Conservation (phyloP, 768 basidiomycete species). For the Leccinum sublutescens region DNA sequence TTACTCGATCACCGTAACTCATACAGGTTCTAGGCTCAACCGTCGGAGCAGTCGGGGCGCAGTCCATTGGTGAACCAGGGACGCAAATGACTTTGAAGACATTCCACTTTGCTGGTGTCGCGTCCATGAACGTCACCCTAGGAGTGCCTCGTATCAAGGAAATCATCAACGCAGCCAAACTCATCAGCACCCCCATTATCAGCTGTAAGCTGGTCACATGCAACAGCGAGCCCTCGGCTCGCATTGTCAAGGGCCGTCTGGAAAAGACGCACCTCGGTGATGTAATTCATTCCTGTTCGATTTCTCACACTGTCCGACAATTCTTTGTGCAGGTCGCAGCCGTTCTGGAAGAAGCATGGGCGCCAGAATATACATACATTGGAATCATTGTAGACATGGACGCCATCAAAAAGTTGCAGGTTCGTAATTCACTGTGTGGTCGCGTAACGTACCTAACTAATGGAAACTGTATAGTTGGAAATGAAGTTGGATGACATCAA, state of each 20-base stretch:
- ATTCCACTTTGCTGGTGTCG: constrained; percentile 99
- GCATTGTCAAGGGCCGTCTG: constrained; percentile 94
- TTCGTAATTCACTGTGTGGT: constrained; percentile 24
- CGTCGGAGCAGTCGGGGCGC: constrained; percentile 97
- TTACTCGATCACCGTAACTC: neutral
- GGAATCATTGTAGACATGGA: constrained; percentile 89
- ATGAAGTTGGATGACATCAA: constrained; percentile 91
- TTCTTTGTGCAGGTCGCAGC: constrained; percentile 66
- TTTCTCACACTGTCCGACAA: neutral
- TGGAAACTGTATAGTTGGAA: constrained; percentile 60
- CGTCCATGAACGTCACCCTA: constrained; percentile 98
- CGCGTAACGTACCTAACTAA: neutral
- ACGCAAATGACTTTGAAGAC: constrained; percentile 99
- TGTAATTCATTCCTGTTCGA: constrained; percentile 43
- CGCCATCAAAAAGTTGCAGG: constrained; percentile 87
- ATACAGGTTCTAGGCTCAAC: constrained; percentile 67
- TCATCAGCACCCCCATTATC: constrained; percentile 97
- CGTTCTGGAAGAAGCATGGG: constrained; percentile 95
- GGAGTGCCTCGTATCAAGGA: constrained; percentile 99
- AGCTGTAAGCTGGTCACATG: constrained; percentile 88
- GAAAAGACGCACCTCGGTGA: constrained; percentile 96
- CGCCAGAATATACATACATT: constrained; percentile 87
- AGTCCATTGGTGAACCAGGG: constrained; percentile 98
- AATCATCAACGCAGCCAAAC: constrained; percentile 98
- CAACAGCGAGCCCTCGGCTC: constrained; percentile 89